Percentiles rank a stretch among this genome's conserved stretches.
Conservation (phyloP, 176 grass and related monocot genomes). For the Rhynchospora breviuscula region DNA sequence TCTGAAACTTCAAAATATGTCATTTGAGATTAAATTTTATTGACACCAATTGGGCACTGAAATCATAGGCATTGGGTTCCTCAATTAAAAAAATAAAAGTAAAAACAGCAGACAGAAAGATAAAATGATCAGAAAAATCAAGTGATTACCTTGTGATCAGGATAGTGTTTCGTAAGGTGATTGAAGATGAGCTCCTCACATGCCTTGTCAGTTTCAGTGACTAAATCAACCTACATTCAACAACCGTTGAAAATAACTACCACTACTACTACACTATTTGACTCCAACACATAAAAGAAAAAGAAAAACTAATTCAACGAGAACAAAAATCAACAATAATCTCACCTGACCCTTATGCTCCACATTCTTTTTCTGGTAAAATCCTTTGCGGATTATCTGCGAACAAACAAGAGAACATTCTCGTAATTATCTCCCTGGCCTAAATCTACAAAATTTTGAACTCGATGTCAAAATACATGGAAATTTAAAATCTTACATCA, state of each 20-base stretch:
- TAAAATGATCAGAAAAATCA: not conserved
- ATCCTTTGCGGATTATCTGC: slow-evolving; percentile 79
- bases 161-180: slow-evolving; percentile 74
- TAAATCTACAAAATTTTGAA: not conserved
- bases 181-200: slow-evolving; percentile 94
- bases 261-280: slow-evolving; percentile 16
- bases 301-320: not conserved
- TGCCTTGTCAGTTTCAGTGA: slow-evolving; percentile 96
- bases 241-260: not conserved
- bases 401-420: not conserved
- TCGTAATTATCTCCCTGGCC: not conserved
- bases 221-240: slow-evolving; percentile 79
- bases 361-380: slow-evolving; percentile 83
- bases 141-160: slow-evolving; percentile 54
- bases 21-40: not conserved
- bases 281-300: not conserved
- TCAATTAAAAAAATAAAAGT: not conserved
- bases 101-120: not conserved
- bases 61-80: not conserved
- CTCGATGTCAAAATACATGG: not conserved
- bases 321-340: not conserved
- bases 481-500: slow-evolving; percentile 36
- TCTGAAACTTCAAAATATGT: not conserved
- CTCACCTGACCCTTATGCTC: slow-evolving; percentile 93
- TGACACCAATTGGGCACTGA: not conserved